phyloP scores from a whole-genome alignment of 163 green algal genomes.

The Prototheca wickerhamii region DNA sequence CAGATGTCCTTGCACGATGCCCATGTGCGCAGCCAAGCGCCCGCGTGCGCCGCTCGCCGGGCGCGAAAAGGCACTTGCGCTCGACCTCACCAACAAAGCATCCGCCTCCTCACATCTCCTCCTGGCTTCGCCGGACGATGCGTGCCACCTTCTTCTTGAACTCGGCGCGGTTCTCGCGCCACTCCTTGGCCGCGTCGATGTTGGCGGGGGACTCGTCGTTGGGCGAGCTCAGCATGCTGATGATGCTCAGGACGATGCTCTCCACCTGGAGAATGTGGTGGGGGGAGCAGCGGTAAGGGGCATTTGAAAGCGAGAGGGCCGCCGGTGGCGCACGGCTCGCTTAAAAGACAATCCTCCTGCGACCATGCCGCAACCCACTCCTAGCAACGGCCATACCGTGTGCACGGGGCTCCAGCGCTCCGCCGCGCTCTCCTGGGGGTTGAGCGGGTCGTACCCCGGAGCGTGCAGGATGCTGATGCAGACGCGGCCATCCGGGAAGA shows the following conservation, averaged over 20 bases:
- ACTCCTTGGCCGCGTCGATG: conserved; percentile 98
- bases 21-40: no score
- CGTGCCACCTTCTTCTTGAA: conserved; percentile 91
- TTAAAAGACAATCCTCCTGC: not conserved
- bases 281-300: not conserved
- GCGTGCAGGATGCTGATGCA: conserved; percentile 99
- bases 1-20: no score
- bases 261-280: conserved; percentile 70
- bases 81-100: no score
- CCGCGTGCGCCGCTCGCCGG: no score
- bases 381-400: conserved; percentile 52
- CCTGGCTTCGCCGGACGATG: conserved; percentile 90
- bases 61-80: no score
- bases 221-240: conserved; percentile 96
- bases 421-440: conserved; percentile 85
- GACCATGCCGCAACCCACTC: not conserved
- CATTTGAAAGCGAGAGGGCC: not conserved
- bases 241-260: conserved; percentile 98
- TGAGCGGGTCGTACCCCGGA: conserved; percentile 92
- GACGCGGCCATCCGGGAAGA: conserved; percentile 94
- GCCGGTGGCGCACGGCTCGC: no score
- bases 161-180: conserved; percentile 78
- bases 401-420: conserved; percentile 97
- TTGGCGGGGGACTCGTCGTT: conserved; percentile 99
- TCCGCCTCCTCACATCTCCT: conserved; percentile 70